Conservation (phyloP, 768 basidiomycete genomes). For the Lyophyllum atratum region DNA sequence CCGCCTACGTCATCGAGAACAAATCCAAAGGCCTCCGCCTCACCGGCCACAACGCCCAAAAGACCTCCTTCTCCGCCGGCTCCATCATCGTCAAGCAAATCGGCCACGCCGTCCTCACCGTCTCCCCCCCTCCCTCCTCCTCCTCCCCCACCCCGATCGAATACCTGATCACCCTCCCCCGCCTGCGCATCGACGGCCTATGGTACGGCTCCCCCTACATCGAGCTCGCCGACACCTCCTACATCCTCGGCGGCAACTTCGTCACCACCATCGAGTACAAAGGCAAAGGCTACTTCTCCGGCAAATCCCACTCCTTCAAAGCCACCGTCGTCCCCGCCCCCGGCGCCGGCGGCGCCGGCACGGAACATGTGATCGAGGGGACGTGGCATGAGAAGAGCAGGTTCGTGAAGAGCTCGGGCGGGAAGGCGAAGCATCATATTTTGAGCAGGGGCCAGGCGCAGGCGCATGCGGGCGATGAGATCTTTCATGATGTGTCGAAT, state of each 20-base stretch:
- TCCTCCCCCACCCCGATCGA: slow-evolving; percentile 44
- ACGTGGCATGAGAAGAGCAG: slow-evolving; percentile 77
- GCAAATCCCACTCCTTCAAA: slow-evolving; percentile 93
- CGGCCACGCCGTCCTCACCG: slow-evolving; percentile 85
- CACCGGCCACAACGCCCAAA: slow-evolving; percentile 90
- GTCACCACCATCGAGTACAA: slow-evolving; percentile 83
- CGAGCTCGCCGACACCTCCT: slow-evolving; percentile 81
- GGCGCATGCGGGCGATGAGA: slow-evolving; percentile 43
- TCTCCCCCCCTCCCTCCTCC: slow-evolving; percentile 56
- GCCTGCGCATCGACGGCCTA: slow-evolving; percentile 89
- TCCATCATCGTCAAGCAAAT: slow-evolving; percentile 91
- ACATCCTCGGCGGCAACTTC: slow-evolving; percentile 59
- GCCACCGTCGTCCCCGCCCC: slow-evolving; percentile 58
- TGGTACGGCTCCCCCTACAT: slow-evolving; percentile 93
- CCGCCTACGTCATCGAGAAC: slow-evolving; percentile 88
- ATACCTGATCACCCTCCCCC: slow-evolving; percentile 91
- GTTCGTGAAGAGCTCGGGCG: slow-evolving; percentile 32
- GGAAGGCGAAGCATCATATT: slow-evolving; percentile 16
- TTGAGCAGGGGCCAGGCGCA: slow-evolving; percentile 18
- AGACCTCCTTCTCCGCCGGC: slow-evolving; percentile 82
- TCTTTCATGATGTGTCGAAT: slow-evolving; percentile 76
- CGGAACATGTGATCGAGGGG: slow-evolving; percentile 68
- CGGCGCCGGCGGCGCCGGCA: slow-evolving; percentile 7
- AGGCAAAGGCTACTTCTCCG: slow-evolving; percentile 94
- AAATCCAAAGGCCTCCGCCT: slow-evolving; percentile 71